Evolutionary conservation across 148 eudicot species (phyloP), one percentile per base, ranked within the genome.

Genomic region (Arbutus unedo): DNA sequence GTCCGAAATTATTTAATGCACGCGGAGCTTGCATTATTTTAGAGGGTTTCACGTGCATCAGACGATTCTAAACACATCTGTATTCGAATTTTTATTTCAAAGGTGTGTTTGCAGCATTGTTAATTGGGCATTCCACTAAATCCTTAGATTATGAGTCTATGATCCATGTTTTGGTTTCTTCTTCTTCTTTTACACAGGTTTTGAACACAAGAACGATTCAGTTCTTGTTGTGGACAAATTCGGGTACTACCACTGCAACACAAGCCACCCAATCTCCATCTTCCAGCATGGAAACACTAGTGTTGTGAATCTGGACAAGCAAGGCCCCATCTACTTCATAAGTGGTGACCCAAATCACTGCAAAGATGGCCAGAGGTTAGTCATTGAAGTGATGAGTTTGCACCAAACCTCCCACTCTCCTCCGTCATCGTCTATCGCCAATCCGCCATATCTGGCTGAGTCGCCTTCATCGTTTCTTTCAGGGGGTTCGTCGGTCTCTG

Each of bases 211-310:
- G 66, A 92, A 91, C 38, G 97, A 94, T 79, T 88, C 98, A 3
- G 95, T 94, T 6, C 54, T 89, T 6, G 90, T 82, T 66, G 98
- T 93, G 47, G 90, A 90, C 79, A 94, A 92, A 86, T 91, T 85
- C 84, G 93, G 89, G 0, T 93, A 89, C 87, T 94, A 90, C 70
- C 98, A 94, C 53, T 94, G 98, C 84, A 82, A 88, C 66, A 57
- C 79, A 14, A 88, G 74, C 80, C 84, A 79, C 7, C 86, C 93
- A 2, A 81, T 80, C 44, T 82, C 88, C 0, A 71, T 83, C 6
- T 90, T 53, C 89, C 81, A 70, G 2, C 86, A 91, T 1, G 93
- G 95, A 0, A 84, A 91, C 81, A 93, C 90, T 77, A 93, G 91
- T 0, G 48, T 51, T 0, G 49, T 91, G n/a, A 85, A 81, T 14